A percentile compares a stretch with the other conserved stretches of the same genome.
Evolutionary conservation across 441 rosid genomes (phyloP).

Genomic region (Melastoma candidum): DNA sequence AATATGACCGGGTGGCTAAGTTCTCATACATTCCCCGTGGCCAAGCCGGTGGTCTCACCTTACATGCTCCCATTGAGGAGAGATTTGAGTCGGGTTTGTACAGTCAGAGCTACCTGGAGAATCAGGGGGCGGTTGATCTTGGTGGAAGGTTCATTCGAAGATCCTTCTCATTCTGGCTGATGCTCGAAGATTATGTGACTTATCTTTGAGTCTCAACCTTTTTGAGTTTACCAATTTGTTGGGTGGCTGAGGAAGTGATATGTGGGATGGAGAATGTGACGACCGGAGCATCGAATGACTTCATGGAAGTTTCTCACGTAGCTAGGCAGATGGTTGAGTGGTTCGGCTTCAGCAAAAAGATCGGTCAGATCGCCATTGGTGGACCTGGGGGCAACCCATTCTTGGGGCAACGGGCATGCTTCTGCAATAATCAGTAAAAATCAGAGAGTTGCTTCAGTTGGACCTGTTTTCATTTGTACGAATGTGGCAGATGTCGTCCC

Average conservation of each 20-base stretch:
- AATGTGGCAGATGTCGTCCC: conserved; percentile 67
- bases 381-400: conserved; percentile 93
- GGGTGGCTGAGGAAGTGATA: conserved; percentile 89
- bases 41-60: conserved; percentile 93
- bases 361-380: conserved; percentile 87
- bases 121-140: conserved; percentile 93
- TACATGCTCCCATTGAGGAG: conserved; percentile 91
- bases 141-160: conserved; percentile 60
- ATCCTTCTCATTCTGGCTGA: conserved; percentile 1
- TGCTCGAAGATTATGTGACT: neutral
- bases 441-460: no score
- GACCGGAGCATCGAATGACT: conserved; percentile 93
- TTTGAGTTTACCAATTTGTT: conserved; percentile 8
- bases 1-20: conserved; percentile 93
- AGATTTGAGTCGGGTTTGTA: conserved; percentile 90
- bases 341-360: conserved; percentile 93
- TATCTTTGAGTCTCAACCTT: neutral
- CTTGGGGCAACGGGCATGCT: conserved; percentile 71
- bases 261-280: conserved; percentile 83
- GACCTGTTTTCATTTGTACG: neutral
- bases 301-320: conserved; percentile 91
- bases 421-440: neutral
- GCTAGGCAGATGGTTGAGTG: conserved; percentile 98
- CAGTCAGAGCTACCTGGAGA: conserved; percentile 91
- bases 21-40: conserved; percentile 95